Evolutionary conservation across 371 early-diverging fungal genomes (phyloP).

Genomic region (Nematocida parisii): DNA sequence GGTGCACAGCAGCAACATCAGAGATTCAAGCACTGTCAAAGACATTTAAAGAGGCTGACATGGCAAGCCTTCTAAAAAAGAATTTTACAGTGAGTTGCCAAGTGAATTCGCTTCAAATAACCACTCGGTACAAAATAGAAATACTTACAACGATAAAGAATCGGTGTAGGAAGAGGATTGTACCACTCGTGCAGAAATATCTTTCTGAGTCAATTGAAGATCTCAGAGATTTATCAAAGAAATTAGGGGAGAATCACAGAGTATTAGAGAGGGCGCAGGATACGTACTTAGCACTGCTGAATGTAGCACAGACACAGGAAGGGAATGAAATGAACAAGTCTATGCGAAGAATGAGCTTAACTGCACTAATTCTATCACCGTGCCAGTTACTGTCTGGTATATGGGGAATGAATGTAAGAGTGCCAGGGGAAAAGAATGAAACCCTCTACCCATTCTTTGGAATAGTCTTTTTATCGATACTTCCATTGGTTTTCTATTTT

Average conservation of each 20-base stretch:
- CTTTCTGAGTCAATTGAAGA: conserved; percentile 54
- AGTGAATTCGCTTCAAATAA: conserved; percentile 47
- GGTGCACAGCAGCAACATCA: conserved; percentile 40
- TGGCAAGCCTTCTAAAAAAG: conserved; percentile 51
- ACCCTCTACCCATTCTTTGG: conserved; percentile 52
- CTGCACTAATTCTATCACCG: conserved; percentile 66
- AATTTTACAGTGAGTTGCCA: conserved; percentile 62
- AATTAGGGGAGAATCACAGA: conserved; percentile 54
- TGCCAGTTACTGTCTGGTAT: conserved; percentile 66
- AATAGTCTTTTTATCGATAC: conserved; percentile 27
- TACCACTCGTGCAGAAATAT: conserved; percentile 40
- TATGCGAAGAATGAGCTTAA: conserved; percentile 64
- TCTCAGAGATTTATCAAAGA: conserved; percentile 50
- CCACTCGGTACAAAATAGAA: conserved; percentile 61
- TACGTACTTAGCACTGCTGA: conserved; percentile 64
- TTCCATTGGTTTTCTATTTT: conserved; percentile 41
- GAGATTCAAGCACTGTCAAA: conserved; percentile 56
- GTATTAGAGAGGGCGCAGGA: conserved; percentile 66
- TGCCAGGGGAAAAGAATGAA: conserved; percentile 57
- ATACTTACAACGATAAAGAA: conserved; percentile 59
- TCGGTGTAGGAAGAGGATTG: conserved; percentile 44
- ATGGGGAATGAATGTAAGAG: conserved; percentile 69
- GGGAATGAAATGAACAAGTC: conserved; percentile 66
- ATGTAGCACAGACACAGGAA: conserved; percentile 66
- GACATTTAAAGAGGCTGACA: conserved; percentile 39